Base-by-base conservation (phyloP, 129 eudicot genomes). In the Pulicaria dysenterica region DNA sequence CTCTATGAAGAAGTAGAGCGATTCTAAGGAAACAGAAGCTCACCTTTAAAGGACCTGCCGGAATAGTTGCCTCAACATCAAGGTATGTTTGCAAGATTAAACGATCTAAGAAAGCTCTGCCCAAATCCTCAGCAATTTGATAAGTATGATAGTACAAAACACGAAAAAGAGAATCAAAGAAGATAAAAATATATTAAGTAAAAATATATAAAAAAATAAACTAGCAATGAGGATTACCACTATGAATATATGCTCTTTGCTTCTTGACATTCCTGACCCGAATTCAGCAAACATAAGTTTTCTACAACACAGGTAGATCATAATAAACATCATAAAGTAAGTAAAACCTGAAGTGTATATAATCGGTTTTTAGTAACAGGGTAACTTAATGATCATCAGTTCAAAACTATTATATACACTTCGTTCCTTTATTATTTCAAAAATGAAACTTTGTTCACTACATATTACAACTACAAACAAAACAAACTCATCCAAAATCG, bases 71-170 rank as follows among this genome's bases (percentile, higher is more conserved):
- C 83, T 95, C 99, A 19, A 87, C 97, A 61, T 95, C 96, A 36
- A 85, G 70, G 78, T 79, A 84, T 53, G 88, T 79, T 81, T 81
- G 96, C 58, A 95, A 67, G 60, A 95, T 77, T 19, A 86, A 60
- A 12, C 84, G 85, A 73, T 90, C 99, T 5, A 96, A 67, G 69
- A 86, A 95, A 53, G 97, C 99, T 88, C 89, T 90, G 65, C 99
- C 97, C 84, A 95, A 77, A 85, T 95, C 97, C 84, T 95, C 99
- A 44, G 99, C 97, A 73, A 83, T 92, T 75, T 86, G 97, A 82
- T 95, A 85, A 42, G 83, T 83, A 97, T 95, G 88, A 53, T 1
- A 3, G 24, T 15, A 63, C 14, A 53, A 50, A 7, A 63, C 46
- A 38, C 3, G 24, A 40, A 38, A 39, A 39, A 61, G 31, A 60